Evolutionary conservation across 768 basidiomycete species (phyloP), one percentile per base, ranked within the genome.

Genomic region (Mycena alexandri): DNA sequence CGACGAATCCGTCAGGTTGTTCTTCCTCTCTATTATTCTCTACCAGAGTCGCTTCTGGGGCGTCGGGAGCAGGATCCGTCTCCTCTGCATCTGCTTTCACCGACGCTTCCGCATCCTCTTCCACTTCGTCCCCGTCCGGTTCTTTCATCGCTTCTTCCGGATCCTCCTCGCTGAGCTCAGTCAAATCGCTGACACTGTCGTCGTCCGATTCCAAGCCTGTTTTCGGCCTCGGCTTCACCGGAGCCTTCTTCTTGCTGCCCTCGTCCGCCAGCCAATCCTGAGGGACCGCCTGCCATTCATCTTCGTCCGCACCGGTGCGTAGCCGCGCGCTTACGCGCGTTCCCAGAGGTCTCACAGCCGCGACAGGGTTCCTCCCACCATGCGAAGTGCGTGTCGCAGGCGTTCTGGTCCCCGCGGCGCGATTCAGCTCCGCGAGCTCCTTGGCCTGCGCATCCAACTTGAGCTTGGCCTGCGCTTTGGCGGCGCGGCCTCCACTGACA

Each of bases 251-350:
- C 44, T 43, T 73, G 48, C 48, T 55, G 16, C 65, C 57, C 60
- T 63, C 58, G 65, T 79, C 64, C 10, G 64, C 60, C 52, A 61
- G 34, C 93, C 93, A 94, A 73, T 93, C 93, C 11, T 89, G 85
- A 0, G 93, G 94, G 25, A 95, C 85, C 62, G 86, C 82, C 77
- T 95, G 92, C 94, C 93, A 95, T 71, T 87, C 90, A 4, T 89
- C 89, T n/a, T 86, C 82, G 14, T 75, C 83, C 4, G 79, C 63
- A 17, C 89, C 89, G 29, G 29, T 29, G 48, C 91, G 82, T 66
- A 94, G 75, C 46, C 93, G 84, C 1, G 89, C 85, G 73, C 93
- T 94, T 4, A 87, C 74, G 29, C 92, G 82, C 5, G 90, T 90
- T 3, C 93, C 92, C 29, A 84, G 68, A 9, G 82, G 75, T 58